A percentile compares a stretch with the other conserved stretches of the same genome.
Conservation (phyloP, 2,329 filamentous ascomycete genomes). For the Calonectria fujianensis region DNA sequence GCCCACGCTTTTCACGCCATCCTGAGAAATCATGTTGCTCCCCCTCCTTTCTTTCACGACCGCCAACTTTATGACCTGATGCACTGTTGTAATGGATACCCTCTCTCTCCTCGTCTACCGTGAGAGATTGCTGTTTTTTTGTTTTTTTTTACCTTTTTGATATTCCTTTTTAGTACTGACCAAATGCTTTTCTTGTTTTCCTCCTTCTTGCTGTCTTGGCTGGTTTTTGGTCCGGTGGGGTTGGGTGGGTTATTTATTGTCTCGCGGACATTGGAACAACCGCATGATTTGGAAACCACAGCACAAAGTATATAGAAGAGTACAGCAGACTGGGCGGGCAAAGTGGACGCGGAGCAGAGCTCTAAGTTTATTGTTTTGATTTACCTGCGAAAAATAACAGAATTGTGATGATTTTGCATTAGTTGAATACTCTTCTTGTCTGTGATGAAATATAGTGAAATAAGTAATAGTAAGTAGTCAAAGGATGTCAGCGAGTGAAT, state of each 20-base stretch:
- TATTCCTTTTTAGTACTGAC: slow-evolving; percentile 14
- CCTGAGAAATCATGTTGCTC: slow-evolving; percentile 38
- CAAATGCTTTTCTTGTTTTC: not conserved
- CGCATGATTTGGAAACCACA: slow-evolving; percentile 27
- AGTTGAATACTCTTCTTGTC: not conserved
- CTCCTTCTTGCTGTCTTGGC: not conserved
- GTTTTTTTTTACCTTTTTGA: slow-evolving; percentile 1
- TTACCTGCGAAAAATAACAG: slow-evolving; percentile 5
- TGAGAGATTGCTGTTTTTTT: slow-evolving; percentile 34
- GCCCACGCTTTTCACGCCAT: slow-evolving; percentile 25
- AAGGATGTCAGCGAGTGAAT: slow-evolving; percentile 29
- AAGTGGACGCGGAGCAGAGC: slow-evolving; percentile 25
- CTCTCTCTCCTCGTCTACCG: slow-evolving; percentile 34
- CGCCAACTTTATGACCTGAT: slow-evolving; percentile 41
- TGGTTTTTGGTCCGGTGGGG: not conserved
- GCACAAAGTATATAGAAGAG: slow-evolving; percentile 30
- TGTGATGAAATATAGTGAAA: not conserved
- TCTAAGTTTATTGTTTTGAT: slow-evolving; percentile 16
- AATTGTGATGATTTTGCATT: not conserved
- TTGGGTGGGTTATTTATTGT: slow-evolving; percentile 18
- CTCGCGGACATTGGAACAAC: not conserved
- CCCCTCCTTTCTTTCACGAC: slow-evolving; percentile 34
- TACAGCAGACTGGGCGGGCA: slow-evolving; percentile 24
- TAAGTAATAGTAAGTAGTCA: not conserved
- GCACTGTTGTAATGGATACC: slow-evolving; percentile 46